Evolutionary conservation across 352 stramenopile genomes (phyloP).

Genomic region (Bremia lactucae): DNA sequence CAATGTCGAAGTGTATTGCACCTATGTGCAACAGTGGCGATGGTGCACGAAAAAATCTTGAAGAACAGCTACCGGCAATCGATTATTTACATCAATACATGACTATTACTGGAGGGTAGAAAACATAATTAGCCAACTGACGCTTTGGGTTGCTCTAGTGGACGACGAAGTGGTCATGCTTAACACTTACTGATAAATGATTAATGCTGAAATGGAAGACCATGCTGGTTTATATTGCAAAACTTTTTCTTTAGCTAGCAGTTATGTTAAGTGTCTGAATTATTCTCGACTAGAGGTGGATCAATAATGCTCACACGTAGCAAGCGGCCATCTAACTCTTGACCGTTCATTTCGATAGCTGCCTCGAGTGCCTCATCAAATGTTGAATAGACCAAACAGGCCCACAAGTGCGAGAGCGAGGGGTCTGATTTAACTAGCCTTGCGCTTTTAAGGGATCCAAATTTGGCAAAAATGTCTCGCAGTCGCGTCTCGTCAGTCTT

Average conservation of each 20-base stretch:
- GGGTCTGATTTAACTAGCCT: conserved; percentile 42
- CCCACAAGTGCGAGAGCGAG: conserved; percentile 55
- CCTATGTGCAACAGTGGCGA: conserved; percentile 84
- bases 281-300: conserved; percentile 17
- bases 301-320: conserved; percentile 73
- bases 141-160: conserved; percentile 55
- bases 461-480: conserved; percentile 39
- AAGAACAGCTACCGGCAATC: conserved; percentile 70
- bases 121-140: conserved; percentile 80
- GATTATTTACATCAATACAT: conserved; percentile 85
- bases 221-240: conserved; percentile 24
- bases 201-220: conserved; percentile 72
- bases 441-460: conserved; percentile 49
- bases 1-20: too few species aligned
- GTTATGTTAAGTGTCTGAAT: background rate
- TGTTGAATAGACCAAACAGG: conserved; percentile 42
- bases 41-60: conserved; percentile 74
- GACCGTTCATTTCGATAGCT: conserved; percentile 68
- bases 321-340: conserved; percentile 66
- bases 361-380: conserved; percentile 69
- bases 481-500: conserved; percentile 72
- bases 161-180: conserved; percentile 63
- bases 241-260: background rate
- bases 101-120: conserved; percentile 65
- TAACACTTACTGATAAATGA: conserved; percentile 55